phyloP scores from a whole-genome alignment of 106 monocot genomes.

The Platanthera guangdongensis region DNA sequence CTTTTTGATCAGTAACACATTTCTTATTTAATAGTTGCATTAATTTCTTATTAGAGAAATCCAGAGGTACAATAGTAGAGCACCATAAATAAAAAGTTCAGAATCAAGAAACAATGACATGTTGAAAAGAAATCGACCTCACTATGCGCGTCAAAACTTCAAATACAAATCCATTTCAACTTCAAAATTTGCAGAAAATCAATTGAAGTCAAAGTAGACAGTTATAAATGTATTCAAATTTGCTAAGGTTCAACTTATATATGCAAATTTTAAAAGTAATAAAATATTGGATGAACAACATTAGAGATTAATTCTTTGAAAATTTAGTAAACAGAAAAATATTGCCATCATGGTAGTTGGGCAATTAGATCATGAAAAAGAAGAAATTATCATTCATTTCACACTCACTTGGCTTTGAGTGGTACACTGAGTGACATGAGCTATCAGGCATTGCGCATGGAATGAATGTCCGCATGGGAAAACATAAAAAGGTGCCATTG shows the following conservation, averaged over 20 bases:
- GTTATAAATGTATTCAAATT: background rate
- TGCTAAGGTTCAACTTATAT: background rate
- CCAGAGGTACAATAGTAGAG: background rate
- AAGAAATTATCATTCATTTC: background rate
- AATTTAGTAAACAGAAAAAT: background rate
- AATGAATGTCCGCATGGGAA: slow-evolving; percentile 97
- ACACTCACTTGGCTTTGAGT: slow-evolving; percentile 57
- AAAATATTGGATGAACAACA: background rate
- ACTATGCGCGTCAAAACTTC: background rate
- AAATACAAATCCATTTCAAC: background rate
- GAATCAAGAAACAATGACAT: background rate
- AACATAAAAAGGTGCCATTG: slow-evolving; percentile 83
- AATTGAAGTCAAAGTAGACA: background rate
- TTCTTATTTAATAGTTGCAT: background rate
- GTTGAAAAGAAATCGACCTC: background rate
- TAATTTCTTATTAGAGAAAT: background rate
- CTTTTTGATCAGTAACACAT: too few species aligned
- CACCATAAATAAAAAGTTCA: background rate
- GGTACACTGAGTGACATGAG: slow-evolving; percentile 61
- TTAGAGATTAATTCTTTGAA: background rate
- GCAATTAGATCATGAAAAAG: background rate
- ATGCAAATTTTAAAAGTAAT: background rate
- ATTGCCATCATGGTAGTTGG: background rate
- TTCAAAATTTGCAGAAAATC: background rate
- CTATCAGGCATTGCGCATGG: slow-evolving; percentile 83